These are phyloP conservation scores for Medicago truncatula DNA, from an alignment of 306 rosid genomes.

Conservation along the genomic window DNA sequence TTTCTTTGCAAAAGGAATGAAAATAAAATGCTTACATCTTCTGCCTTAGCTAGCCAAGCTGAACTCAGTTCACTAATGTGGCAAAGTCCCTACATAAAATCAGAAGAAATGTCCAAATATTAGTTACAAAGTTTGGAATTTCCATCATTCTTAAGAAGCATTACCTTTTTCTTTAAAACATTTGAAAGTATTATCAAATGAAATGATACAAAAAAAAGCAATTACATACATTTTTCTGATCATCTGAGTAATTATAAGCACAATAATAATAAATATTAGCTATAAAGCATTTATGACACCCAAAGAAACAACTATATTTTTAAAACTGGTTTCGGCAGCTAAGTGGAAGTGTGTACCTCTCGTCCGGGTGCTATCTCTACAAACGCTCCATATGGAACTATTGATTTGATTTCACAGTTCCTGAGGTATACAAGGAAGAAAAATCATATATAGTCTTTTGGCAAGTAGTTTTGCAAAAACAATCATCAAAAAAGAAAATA, in stretches of 20 bases:
- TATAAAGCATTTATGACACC: conserved; percentile 9
- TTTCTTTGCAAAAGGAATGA: conserved; percentile 11
- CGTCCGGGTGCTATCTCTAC: conserved; percentile 97
- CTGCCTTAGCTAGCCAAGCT: conserved; percentile 91
- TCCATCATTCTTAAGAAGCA: conserved; percentile 33
- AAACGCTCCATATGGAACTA: conserved; percentile 82
- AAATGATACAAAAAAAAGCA: conserved; percentile 32
- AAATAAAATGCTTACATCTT: conserved; percentile 67
- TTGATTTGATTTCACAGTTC: conserved; percentile 88
- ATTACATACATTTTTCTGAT: conserved; percentile 22
- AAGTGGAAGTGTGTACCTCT: conserved; percentile 66
- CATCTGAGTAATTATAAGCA: conserved; percentile 25
- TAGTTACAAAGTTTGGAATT: conserved; percentile 25
- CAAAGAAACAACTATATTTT: conserved; percentile 17
- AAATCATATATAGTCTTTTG: conserved; percentile 3
- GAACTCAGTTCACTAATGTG: conserved; percentile 95
- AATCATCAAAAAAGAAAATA: background rate
- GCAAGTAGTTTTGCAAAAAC: conserved; percentile 18
- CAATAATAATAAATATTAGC: conserved; percentile 2
- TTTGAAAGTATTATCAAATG: background rate
- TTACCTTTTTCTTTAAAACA: background rate
- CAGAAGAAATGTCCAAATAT: conserved; percentile 38
- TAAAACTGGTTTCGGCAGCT: conserved; percentile 37
- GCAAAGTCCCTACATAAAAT: conserved; percentile 85
- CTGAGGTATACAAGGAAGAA: conserved; percentile 48